Evolutionary conservation across 805 yeast genomes (phyloP).

Genomic region (Candida nanaspora): DNA sequence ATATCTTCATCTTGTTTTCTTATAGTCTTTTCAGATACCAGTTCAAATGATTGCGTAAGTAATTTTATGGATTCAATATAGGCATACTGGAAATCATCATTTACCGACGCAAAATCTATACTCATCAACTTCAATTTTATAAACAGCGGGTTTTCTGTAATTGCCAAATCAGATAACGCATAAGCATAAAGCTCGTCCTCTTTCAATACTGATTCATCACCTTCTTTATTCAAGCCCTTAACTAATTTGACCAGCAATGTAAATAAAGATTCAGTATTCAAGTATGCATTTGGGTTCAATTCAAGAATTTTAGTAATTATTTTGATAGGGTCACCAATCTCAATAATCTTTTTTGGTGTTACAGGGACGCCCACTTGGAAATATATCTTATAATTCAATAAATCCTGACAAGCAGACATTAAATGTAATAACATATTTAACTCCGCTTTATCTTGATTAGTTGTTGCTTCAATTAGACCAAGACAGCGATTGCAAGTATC

Average conservation of each 20-base stretch:
- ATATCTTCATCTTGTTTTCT: no score
- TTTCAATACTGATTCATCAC: not conserved
- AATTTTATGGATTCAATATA: constrained; percentile 33
- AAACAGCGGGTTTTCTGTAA: constrained; percentile 18
- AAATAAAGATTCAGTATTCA: constrained; percentile 34
- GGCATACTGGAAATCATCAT: constrained; percentile 57
- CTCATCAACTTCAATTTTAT: constrained; percentile 32
- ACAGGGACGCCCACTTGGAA: constrained; percentile 23
- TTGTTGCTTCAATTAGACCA: constrained; percentile 6
- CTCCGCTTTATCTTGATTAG: not conserved
- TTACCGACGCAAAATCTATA: constrained; percentile 60
- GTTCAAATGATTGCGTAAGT: constrained; percentile 19
- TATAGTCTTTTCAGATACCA: constrained; percentile 5
- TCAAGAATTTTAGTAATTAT: constrained; percentile 33
- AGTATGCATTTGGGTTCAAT: constrained; percentile 45
- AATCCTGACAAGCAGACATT: constrained; percentile 13
- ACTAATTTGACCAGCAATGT: constrained; percentile 34
- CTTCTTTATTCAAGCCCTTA: constrained; percentile 27
- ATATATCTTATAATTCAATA: constrained; percentile 22
- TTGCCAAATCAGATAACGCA: constrained; percentile 2
- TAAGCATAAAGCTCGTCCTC: constrained; percentile 4
- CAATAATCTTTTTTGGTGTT: constrained; percentile 19
- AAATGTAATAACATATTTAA: constrained; percentile 8
- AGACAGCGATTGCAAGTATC: constrained; percentile 16
- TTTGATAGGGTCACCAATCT: constrained; percentile 16